These are phyloP conservation scores for Whalleya microplaca DNA, from an alignment of 2,329 filamentous ascomycete genomes.

Conservation along the genomic window DNA sequence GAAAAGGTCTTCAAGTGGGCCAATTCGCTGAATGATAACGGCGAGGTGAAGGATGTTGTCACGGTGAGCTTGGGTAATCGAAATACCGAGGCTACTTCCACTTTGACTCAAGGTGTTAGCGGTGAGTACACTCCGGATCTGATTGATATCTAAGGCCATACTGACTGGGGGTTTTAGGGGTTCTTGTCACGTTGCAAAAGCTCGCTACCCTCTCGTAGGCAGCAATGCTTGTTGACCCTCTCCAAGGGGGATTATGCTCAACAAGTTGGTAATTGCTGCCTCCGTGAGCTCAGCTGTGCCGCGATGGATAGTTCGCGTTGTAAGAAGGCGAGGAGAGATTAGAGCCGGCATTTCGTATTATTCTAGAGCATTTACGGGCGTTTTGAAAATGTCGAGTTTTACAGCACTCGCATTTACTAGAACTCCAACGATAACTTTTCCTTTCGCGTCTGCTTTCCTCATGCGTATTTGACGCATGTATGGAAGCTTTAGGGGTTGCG, in stretches of 20 bases:
- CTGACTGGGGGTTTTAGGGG: constrained; percentile 41
- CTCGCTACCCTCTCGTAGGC: constrained; percentile 46
- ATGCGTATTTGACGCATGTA: too few species aligned
- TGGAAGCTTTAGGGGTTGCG: too few species aligned
- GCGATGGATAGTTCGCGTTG: not conserved
- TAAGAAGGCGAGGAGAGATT: not conserved
- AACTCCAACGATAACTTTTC: not conserved
- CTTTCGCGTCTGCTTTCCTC: not conserved
- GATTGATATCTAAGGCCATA: constrained; percentile 5
- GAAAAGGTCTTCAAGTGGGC: constrained; percentile 96
- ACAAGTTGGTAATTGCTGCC: not conserved
- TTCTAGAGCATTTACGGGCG: not conserved
- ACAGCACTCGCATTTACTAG: not conserved
- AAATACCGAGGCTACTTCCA: constrained; percentile 85
- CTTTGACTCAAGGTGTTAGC: constrained; percentile 88
- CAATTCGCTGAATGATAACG: constrained; percentile 68
- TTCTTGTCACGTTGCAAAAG: constrained; percentile 56
- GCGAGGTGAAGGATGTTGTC: constrained; percentile 68
- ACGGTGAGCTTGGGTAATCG: constrained; percentile 86
- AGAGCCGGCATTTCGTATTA: not conserved
- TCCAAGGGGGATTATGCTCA: constrained; percentile 13
- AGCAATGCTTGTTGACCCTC: constrained; percentile 16
- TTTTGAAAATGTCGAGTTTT: not conserved
- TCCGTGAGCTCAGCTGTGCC: too few species aligned
- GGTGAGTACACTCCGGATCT: constrained; percentile 60